Evolutionary conservation across 352 stramenopile genomes (phyloP), one percentile per base, ranked within the genome.

Genomic region (Pythium periplocum): DNA sequence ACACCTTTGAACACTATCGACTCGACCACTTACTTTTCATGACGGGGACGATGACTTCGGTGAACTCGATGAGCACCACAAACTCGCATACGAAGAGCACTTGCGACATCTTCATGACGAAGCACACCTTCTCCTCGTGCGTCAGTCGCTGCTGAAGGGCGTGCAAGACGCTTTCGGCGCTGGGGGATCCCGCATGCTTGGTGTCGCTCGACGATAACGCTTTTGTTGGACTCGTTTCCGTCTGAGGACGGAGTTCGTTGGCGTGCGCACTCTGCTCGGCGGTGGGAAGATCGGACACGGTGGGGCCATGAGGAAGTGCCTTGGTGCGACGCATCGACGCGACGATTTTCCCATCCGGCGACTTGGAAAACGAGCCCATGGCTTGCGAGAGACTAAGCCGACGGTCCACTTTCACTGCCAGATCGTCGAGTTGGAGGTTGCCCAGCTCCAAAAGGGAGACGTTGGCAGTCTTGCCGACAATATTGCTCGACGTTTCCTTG

Each of bases 11-110:
- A 42, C 7, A 42, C 38, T 12, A 42, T 42, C 38, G 12, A 48
- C 8, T 48, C 43, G 9, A 48, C 8, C 10, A 48, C 43, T 11
- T 48, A 48, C 43, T 48, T 1, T 48, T 2, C 43, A 48, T 48
- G 9, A 48, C 43, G 9, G 43, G 43, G 17, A 48, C 17, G 43
- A 31, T 30, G 43, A 48, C 43, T 31, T 48, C 43, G 43, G 43
- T 48, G 43, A 48, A 48, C 17, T 48, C 43, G 43, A 48, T 48
- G 43, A 48, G 43, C 43, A 48, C 43, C 9, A 48, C 9, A 48
- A 48, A 48, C 43, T 48, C 43, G 43, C 9, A 31, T 9, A 48
- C 17, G 1, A 48, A 48, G 17, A 48, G 43, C 9, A 48, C 17
- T 30, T 48, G 9, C 6, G 10, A 8, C 9, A 30, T 30, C 17